Base-by-base conservation (phyloP, 1,139 yeast genomes). In the Suhomyces atakaporum region DNA sequence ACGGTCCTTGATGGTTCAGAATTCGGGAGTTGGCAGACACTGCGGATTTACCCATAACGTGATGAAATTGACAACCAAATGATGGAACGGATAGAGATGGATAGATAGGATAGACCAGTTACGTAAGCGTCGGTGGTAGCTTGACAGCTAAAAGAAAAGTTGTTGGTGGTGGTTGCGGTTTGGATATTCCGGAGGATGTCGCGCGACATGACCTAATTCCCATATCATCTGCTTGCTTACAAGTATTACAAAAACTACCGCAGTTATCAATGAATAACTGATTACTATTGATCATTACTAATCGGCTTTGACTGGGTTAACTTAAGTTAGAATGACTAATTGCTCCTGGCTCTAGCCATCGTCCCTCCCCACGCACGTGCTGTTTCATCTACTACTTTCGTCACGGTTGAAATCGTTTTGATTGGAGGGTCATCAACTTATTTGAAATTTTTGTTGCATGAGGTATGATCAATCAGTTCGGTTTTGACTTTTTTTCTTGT, bases 21-120 rank as follows among this genome's bases (percentile, higher is more conserved):
- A 38, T 23, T 28, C 44, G 29, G 30, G 46, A 43, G 18, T 31
- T 30, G 26, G 46, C 35, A 25, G 46, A 43, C 14, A 43, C 42
- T 12, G 44, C 46, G 10, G 46, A 43, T 28, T 43, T 43, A n/a
- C 38, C 44, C 46, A 43, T 43, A 12, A 12, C 15, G n/a, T 5
- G n/a, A n/a, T n/a, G n/a, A n/a, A n/a, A n/a, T n/a, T n/a, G n/a
- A n/a, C n/a, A n/a, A n/a, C n/a, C n/a, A n/a, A n/a, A n/a, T n/a
- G n/a, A n/a, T n/a, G n/a, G n/a, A n/a, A n/a, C n/a, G n/a, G n/a
- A n/a, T n/a, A n/a, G n/a, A n/a, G 20, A 18, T 18, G 20, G 8
- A 18, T 18, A 6, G 5, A 8, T 18, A 18, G 20, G 20, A 18
- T 14, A n/a, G n/a, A 11, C 9, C 11, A 26, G 30, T 32, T 32